Base-by-base conservation (phyloP, 768 basidiomycete genomes). In the Mycena latifolia region DNA sequence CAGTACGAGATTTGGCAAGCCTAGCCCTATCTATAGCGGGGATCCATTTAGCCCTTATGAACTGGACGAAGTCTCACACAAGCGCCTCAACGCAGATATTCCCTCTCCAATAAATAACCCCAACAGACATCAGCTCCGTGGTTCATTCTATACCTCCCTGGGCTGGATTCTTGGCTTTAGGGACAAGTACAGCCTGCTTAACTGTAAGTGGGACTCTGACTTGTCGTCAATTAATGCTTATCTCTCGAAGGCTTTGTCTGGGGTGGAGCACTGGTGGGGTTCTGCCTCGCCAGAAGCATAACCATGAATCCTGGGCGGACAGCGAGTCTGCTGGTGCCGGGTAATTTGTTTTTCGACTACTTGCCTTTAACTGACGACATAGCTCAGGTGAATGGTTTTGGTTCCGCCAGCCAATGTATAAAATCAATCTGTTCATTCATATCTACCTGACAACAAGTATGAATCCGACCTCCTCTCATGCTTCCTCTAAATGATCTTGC, bases 221-320 rank as follows among this genome's bases (percentile, higher is more conserved):
- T 22, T 17, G 3, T 15, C 37, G 17, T 15, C 37, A 5, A 59
- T 51, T 63, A 22, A n/a, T 60, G 12, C 14, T 39, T 14, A 39
- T 18, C 14, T 43, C 17, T 28, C 14, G 25, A 5, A 76, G 75
- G 69, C 28, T 55, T 75, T 27, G n/a, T 74, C 31, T 75, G 69
- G 64, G 75, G 75, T 15, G 75, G 75, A n/a, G 74, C 75, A 3
- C 33, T 75, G 25, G 53, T 75, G 0, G 75, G 75, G 18, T 76
- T 71, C 55, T 75, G 68, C 53, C 69, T 76, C 5, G 69, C 72
- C 3, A 54, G 74, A 22, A 63, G 66, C 28, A 28, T 67, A 10
- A 69, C 65, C 35, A 69, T 75, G 71, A 71, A 70, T 58, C 66
- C 66, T 10, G 15, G 3, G 14, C 46, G n/a, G 28, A 61, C 22